Base-by-base conservation (phyloP, 306 rosid species). In the Styphnolobium japonicum region DNA sequence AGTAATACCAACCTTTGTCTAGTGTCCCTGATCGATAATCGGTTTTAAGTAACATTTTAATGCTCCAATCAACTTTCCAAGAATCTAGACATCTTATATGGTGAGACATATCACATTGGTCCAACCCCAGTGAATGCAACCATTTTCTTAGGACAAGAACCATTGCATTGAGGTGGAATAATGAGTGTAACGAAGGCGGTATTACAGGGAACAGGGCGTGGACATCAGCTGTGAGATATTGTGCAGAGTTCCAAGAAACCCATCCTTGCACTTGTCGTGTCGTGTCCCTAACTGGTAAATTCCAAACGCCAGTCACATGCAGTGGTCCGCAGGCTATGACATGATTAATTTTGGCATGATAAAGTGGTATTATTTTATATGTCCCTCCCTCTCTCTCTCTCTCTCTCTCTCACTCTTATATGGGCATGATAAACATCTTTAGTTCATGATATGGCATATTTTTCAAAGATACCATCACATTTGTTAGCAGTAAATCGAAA, bases 181-280 rank as follows among this genome's bases (percentile, higher is more conserved):
- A 76, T 63, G 52, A 48, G 80, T 1, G 62, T 52, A 27, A 48
- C 12, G 27, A 63, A 49, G 53, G 34, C 53, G 70, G 71, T 10
- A 6, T 27, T 2, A 57, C 7, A 61, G 48, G 58, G 81, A 58
- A 63, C 60, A 48, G 48, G 85, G 78, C 56, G 80, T 27, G 69
- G 76, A 73, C 64, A 57, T 48, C 6, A 51, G 65, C 31, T 23
- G 67, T 57, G 88, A 65, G 71, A 62, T 79, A 81, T 45, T 58
- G 69, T 69, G 39, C 65, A 67, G 83, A 58, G 33, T 61, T 55
- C 51, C 78, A 40, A 63, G 55, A 78, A 25, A 37, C 80, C 73
- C 84, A 79, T 64, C 81, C 73, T 57, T 40, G 43, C 68, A 73
- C 71, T 78, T 73, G 86, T 83, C 77, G 10, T 78, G 48, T 78